Evolutionary conservation across 768 basidiomycete genomes (phyloP), one percentile per base, ranked within the genome.

Genomic region (Boletus rubroflammeus): DNA sequence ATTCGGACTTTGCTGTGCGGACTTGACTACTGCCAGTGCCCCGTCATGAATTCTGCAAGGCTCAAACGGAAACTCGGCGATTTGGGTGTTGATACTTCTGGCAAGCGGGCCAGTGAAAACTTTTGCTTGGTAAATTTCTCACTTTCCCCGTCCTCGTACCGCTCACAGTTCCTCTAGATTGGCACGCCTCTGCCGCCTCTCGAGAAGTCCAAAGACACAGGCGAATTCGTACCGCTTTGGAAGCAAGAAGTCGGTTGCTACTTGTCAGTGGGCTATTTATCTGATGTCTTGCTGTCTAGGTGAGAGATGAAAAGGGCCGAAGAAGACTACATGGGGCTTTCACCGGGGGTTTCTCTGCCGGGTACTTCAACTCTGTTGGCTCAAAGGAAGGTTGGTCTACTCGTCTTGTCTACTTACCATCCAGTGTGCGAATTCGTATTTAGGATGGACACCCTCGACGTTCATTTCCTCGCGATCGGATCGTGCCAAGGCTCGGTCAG

Each of bases 181-280:
- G 96, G 96, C 3, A 98, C 96, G 17, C 92, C 96, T 2, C 73
- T 98, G 3, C 96, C 96, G 1, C 86, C 95, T 3, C 81, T 99
- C n/a, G 91, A 95, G 64, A 96, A 95, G 69, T 84, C 86, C 28
- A 93, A 85, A 67, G 97, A 98, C 67, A 85, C 81, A 6, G 87
- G 88, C 58, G 97, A 98, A 69, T 98, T 95, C 68, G 93, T 98
- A 26, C 96, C 97, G 0, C 71, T 97, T 51, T 98, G 97, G 96
- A 93, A 98, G 68, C 97, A 98, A 78, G 95, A 98, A 61, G 93
- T 92, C 63, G 54, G 80, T 60, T 53, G 21, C n/a, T 34, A 21
- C 46, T 62, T 50, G 10, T 55, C 54, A 26, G 56, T 61, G 54
- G 54, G 55, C 60, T 62, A 55, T 62, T 51, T 47, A 46, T 54